Conservation (phyloP, 2,329 filamentous ascomycete species). For the Gyromitra esculenta region DNA sequence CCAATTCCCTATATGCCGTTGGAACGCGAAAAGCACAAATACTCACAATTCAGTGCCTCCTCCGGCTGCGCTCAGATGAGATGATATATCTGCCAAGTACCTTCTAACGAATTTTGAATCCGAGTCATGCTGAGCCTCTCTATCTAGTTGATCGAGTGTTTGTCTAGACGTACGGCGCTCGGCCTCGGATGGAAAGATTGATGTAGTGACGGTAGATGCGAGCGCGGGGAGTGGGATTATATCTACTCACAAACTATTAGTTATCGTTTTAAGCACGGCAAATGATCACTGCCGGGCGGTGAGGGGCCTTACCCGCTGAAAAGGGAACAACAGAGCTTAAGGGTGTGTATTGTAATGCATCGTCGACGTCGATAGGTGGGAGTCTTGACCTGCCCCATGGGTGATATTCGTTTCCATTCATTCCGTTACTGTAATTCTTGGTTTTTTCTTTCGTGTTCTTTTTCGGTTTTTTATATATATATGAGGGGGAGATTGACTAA, state of each 20-base stretch:
- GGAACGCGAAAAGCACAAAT: neutral
- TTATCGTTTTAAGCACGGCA: neutral
- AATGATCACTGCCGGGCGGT: neutral
- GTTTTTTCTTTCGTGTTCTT: constrained; percentile 9
- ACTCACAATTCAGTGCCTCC: constrained; percentile 63
- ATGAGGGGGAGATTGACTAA: too few relatives aligned
- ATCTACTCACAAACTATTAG: constrained; percentile 62
- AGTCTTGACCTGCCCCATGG: constrained; percentile 48
- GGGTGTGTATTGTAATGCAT: constrained; percentile 83
- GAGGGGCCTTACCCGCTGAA: constrained; percentile 69
- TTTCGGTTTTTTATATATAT: neutral
- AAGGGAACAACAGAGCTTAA: constrained; percentile 83
- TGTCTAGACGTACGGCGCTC: constrained; percentile 66
- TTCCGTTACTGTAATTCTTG: constrained; percentile 16
- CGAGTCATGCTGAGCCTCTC: constrained; percentile 71
- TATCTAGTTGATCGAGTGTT: constrained; percentile 74
- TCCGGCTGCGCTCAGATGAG: constrained; percentile 76
- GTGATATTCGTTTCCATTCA: constrained; percentile 55
- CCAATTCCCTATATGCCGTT: neutral
- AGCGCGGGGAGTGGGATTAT: constrained; percentile 73
- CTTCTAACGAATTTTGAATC: constrained; percentile 74
- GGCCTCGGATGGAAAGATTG: constrained; percentile 66
- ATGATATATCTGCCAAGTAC: constrained; percentile 77
- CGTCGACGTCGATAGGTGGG: constrained; percentile 68
- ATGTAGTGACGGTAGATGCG: constrained; percentile 66